Evolutionary conservation across 2,329 filamentous ascomycete genomes (phyloP).

Genomic region (Penicillium sp.): DNA sequence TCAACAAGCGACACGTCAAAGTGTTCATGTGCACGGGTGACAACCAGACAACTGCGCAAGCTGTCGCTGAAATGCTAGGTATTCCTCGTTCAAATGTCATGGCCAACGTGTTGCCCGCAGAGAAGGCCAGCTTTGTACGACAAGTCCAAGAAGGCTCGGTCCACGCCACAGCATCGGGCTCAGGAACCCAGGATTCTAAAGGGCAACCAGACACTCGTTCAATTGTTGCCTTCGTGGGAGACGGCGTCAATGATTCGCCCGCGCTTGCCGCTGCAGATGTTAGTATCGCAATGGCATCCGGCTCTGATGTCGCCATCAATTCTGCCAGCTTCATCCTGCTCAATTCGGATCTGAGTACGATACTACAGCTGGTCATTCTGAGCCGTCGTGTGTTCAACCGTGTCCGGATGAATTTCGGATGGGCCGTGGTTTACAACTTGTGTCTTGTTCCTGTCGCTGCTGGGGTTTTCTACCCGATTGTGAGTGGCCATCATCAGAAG

Average conservation of each 20-base stretch:
- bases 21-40: slow-evolving; percentile 95
- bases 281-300: slow-evolving; percentile 78
- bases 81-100: slow-evolving; percentile 76
- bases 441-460: slow-evolving; percentile 78
- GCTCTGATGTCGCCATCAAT: slow-evolving; percentile 80
- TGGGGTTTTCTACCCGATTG: slow-evolving; percentile 71
- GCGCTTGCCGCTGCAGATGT: slow-evolving; percentile 79
- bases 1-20: slow-evolving; percentile 66
- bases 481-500: slow-evolving; percentile 41
- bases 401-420: slow-evolving; percentile 82
- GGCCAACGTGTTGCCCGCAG: slow-evolving; percentile 79
- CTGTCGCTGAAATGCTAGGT: slow-evolving; percentile 74
- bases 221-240: slow-evolving; percentile 80
- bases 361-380: slow-evolving; percentile 73
- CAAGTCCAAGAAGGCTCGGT: slow-evolving; percentile 36
- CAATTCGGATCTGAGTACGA: slow-evolving; percentile 67
- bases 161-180: background rate
- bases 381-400: slow-evolving; percentile 72
- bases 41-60: slow-evolving; percentile 79
- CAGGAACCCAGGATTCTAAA: slow-evolving; percentile 11
- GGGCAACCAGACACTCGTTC: slow-evolving; percentile 40
- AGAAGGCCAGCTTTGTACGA: slow-evolving; percentile 62
- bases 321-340: slow-evolving; percentile 81
- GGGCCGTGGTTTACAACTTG: slow-evolving; percentile 82
- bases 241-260: slow-evolving; percentile 84